Evolutionary conservation across 225 moss, liverwort and hornwort genomes (phyloP).

Genomic region (Lunularia cruciata): DNA sequence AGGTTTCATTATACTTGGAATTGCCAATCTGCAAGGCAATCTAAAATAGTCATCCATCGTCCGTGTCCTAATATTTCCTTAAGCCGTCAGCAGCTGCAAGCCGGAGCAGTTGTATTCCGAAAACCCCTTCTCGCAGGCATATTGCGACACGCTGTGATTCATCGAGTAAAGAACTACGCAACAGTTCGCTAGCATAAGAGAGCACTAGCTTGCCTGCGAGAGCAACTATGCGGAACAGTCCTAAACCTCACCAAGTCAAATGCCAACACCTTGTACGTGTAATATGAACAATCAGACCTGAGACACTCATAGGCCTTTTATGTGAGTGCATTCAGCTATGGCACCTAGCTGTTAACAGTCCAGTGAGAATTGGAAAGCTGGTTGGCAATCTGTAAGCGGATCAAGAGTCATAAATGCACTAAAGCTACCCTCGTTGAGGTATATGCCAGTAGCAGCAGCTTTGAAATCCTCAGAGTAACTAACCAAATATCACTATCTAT

Average conservation of each 20-base stretch:
- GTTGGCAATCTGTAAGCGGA: not conserved
- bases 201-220: not conserved
- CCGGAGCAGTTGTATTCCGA: not conserved
- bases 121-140: not conserved
- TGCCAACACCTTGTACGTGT: not conserved
- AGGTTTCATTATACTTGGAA: not conserved
- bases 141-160: not conserved
- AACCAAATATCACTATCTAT: not conserved
- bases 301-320: not conserved
- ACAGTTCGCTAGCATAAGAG: not conserved
- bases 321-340: not conserved
- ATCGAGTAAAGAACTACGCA: not conserved
- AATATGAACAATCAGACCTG: not conserved
- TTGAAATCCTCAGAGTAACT: not conserved
- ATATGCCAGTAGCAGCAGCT: not conserved
- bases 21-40: not conserved
- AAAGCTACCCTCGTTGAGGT: not conserved
- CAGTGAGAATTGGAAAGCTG: constrained; percentile 5
- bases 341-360: not conserved
- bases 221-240: not conserved
- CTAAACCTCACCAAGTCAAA: not conserved
- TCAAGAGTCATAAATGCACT: not conserved
- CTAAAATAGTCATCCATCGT: not conserved
- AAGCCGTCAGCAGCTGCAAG: not conserved
- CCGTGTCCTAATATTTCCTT: not conserved